These are phyloP conservation scores for Xylaria venustula DNA, from an alignment of 495 filamentous ascomycete genomes.

Conservation along the genomic window DNA sequence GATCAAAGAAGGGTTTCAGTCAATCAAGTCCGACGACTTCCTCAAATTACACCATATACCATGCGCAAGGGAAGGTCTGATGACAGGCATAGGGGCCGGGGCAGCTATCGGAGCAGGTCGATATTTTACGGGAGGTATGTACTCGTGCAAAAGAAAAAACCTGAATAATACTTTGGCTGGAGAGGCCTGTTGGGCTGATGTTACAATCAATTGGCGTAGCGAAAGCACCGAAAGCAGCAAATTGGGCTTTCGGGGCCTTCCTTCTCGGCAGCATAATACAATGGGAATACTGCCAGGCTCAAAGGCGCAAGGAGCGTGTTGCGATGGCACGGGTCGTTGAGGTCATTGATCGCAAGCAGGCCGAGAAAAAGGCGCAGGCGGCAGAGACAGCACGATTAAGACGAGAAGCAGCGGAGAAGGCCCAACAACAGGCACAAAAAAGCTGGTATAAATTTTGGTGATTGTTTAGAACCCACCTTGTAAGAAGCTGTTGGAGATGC, in stretches of 20 bases:
- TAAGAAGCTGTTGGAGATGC: conserved; percentile 9
- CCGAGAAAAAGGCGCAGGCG: conserved; percentile 57
- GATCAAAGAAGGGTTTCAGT: conserved; percentile 64
- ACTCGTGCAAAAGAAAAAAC: neutral
- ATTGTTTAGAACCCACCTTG: conserved; percentile 9
- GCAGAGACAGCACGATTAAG: conserved; percentile 48
- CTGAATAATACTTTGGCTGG: neutral
- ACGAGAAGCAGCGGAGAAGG: conserved; percentile 44
- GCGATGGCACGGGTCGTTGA: conserved; percentile 79
- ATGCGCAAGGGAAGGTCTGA: conserved; percentile 76
- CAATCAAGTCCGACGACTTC: conserved; percentile 68
- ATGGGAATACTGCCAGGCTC: conserved; percentile 79
- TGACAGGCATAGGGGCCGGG: conserved; percentile 78
- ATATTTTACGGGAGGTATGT: conserved; percentile 71
- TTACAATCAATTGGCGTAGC: conserved; percentile 35
- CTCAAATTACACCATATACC: conserved; percentile 73
- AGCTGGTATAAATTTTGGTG: conserved; percentile 56
- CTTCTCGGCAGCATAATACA: conserved; percentile 58
- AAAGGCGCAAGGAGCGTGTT: conserved; percentile 65
- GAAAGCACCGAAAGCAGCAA: conserved; percentile 58
- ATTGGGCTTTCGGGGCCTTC: conserved; percentile 83
- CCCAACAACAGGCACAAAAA: conserved; percentile 43
- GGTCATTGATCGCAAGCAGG: conserved; percentile 71
- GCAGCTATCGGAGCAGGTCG: conserved; percentile 70
- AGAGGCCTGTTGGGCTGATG: neutral